Evolutionary conservation across 169 alveolate species (phyloP), one percentile per base, ranked within the genome.

Genomic region (Cryptosporidium canis): DNA sequence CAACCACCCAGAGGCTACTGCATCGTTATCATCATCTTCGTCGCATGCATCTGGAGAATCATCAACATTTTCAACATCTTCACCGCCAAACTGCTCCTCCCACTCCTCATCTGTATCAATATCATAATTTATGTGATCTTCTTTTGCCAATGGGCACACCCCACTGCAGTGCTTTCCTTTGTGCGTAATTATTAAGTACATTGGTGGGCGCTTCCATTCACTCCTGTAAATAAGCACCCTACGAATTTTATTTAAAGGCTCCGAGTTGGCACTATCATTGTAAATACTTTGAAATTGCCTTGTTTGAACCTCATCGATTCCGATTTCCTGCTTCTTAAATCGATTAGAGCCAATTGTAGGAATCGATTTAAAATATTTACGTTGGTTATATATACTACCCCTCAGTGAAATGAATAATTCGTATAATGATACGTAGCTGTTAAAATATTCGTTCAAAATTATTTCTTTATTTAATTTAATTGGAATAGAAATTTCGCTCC

Each of bases 61-160:
- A 8, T 77, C 87, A 58, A 77, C 6, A 41, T 77, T 48, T 18
- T 77, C 87, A 21, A 77, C 87, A 14, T 77, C 87, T 43, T 77
- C 87, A 9, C 87, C 87, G 29, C 87, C 87, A 31, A 58, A 77
- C 35, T 77, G 87, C 29, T 77, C 87, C 61, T 77, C 87, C 87
- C 87, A 77, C 21, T 77, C 87, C 27, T 77, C 87, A 77, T 77
- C 87, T 24, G 87, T 77, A 16, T 77, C 87, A 39, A 77, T 61
- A 37, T 58, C 87, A 37, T 77, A 77, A 18, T 77, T 45, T 27
- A 77, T 77, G 27, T 58, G 71, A 6, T 77, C 87, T 39, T 77
- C 87, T 58, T 61, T 55, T 4, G 72, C 87, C n/a, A 77, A 11
- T 18, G 87, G 87, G 18, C 61, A 12, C n/a, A 29, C 21, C 8